These are phyloP conservation scores for Ophiorrhiza pumila DNA, from an alignment of 257 asterid species.

Conservation along the genomic window DNA sequence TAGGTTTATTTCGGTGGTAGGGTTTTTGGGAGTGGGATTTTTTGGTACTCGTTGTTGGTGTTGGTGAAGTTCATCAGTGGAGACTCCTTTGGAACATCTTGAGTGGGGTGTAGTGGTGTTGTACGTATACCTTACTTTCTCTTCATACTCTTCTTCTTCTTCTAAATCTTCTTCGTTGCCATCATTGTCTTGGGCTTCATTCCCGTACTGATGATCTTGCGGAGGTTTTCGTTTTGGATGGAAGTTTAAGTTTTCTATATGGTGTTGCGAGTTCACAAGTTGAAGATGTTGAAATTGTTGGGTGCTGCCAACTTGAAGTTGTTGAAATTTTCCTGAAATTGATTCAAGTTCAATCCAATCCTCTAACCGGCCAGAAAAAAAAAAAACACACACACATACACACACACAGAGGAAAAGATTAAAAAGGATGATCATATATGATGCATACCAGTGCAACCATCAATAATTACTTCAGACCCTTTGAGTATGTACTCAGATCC, in stretches of 20 bases:
- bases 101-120: conserved; percentile 20
- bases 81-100: conserved; percentile 56
- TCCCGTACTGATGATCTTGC: conserved; percentile 7
- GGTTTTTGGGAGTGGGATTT: conserved; percentile 14
- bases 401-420: too few species aligned
- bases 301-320: conserved; percentile 29
- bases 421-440: too few species aligned
- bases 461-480: conserved; percentile 58
- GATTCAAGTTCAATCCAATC: background rate
- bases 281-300: conserved; percentile 9
- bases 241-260: conserved; percentile 20
- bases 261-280: conserved; percentile 17
- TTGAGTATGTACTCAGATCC: conserved; percentile 86
- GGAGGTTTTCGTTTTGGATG: conserved; percentile 38
- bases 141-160: conserved; percentile 40
- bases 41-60: conserved; percentile 5
- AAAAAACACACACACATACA: too few species aligned
- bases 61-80: conserved; percentile 43
- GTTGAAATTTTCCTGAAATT: conserved; percentile 44
- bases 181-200: background rate
- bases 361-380: too few species aligned
- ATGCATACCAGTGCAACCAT: conserved; percentile 44
- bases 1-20: conserved; percentile 27
- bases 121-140: conserved; percentile 24
- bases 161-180: conserved; percentile 13